Conservation (phyloP, 1,139 yeast species). For the Lodderomyces metapsilosis region DNA sequence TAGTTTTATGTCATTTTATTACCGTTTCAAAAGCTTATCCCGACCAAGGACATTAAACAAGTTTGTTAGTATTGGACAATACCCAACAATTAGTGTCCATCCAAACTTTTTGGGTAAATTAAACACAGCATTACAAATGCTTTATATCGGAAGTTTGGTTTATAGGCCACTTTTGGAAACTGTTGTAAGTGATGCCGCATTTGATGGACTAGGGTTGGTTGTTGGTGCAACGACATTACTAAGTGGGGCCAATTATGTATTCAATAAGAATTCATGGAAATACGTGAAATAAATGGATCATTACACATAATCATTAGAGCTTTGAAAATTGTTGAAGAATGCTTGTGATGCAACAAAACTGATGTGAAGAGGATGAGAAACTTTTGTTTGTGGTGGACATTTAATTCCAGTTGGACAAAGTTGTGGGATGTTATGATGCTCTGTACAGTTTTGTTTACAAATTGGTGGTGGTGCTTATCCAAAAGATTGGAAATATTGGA, state of each 20-base stretch:
- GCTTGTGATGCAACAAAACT: slow-evolving; percentile 4
- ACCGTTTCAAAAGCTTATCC: slow-evolving; percentile 73
- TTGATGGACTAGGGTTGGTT: slow-evolving; percentile 25
- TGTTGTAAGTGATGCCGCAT: slow-evolving; percentile 12
- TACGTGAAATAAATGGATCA: slow-evolving; percentile 16
- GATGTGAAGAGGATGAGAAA: slow-evolving; percentile 4
- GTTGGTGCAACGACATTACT: slow-evolving; percentile 77
- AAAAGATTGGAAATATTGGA: slow-evolving; percentile 8
- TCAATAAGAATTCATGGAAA: slow-evolving; percentile 66
- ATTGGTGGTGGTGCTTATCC: background rate
- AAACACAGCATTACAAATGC: slow-evolving; percentile 91
- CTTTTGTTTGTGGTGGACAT: slow-evolving; percentile 6
- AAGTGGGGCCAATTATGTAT: slow-evolving; percentile 77
- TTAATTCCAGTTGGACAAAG: slow-evolving; percentile 3
- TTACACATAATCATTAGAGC: slow-evolving; percentile 11
- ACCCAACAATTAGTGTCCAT: slow-evolving; percentile 80
- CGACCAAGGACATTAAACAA: slow-evolving; percentile 70
- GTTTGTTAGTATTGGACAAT: slow-evolving; percentile 52
- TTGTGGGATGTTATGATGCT: slow-evolving; percentile 5
- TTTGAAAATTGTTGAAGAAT: slow-evolving; percentile 9
- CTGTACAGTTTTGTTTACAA: slow-evolving; percentile 8
- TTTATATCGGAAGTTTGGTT: slow-evolving; percentile 77
- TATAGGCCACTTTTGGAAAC: slow-evolving; percentile 57
- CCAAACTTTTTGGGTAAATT: slow-evolving; percentile 87
- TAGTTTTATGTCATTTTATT: slow-evolving; percentile 71